Evolutionary conservation across 257 asterid genomes (phyloP).

Genomic region (Oldenlandia corymbosa): DNA sequence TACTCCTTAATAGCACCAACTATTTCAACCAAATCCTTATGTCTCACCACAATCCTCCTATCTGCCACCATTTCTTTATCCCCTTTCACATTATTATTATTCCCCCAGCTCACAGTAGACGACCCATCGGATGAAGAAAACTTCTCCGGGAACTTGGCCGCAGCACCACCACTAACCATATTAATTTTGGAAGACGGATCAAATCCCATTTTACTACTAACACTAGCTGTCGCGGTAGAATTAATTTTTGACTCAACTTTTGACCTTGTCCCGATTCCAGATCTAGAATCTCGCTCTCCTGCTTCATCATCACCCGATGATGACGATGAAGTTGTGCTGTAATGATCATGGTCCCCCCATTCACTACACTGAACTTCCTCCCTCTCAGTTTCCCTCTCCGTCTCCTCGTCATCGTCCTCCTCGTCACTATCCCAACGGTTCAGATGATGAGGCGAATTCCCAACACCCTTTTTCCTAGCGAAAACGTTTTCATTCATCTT

Average conservation of each 20-base stretch:
- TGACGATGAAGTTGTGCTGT: conserved; percentile 51
- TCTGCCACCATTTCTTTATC: conserved; percentile 47
- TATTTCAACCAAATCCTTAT: conserved; percentile 79
- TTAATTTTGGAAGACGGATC: conserved; percentile 22
- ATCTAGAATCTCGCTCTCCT: conserved; percentile 51
- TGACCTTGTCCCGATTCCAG: conserved; percentile 44
- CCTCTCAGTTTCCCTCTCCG: conserved; percentile 53
- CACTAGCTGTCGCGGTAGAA: not conserved
- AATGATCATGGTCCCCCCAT: conserved; percentile 87
- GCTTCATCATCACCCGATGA: conserved; percentile 50
- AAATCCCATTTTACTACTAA: conserved; percentile 9
- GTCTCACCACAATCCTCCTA: conserved; percentile 75
- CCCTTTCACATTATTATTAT: conserved; percentile 37
- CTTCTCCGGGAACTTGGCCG: conserved; percentile 46
- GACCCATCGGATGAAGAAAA: conserved; percentile 46
- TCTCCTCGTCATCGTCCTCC: conserved; percentile 29
- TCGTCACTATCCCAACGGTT: conserved; percentile 61
- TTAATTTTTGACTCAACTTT: conserved; percentile 28
- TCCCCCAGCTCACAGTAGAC: conserved; percentile 76
- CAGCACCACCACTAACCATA: conserved; percentile 10
- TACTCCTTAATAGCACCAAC: conserved; percentile 77
- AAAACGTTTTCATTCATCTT: not conserved
- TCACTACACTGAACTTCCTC: conserved; percentile 97
- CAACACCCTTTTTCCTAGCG: conserved; percentile 14
- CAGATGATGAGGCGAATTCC: conserved; percentile 24